phyloP scores from a whole-genome alignment of 2,329 filamentous ascomycete species.

The Botryosphaeria agaves region DNA sequence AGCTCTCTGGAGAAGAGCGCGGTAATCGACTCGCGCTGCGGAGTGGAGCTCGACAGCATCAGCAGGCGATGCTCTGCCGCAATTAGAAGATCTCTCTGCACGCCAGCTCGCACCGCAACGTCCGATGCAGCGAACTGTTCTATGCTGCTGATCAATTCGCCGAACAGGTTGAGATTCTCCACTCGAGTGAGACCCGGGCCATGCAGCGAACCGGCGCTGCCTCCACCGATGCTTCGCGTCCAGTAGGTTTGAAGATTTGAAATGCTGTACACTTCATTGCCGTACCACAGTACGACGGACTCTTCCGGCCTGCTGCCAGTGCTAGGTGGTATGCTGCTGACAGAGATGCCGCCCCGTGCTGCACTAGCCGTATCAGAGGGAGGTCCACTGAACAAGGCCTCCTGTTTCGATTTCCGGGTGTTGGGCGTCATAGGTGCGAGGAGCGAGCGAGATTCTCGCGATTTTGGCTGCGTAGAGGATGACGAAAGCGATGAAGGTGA shows the following conservation, averaged over 20 bases:
- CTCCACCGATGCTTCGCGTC: slow-evolving; percentile 18
- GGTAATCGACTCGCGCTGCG: slow-evolving; percentile 13
- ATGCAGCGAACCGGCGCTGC: slow-evolving; percentile 19
- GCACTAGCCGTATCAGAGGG: slow-evolving; percentile 13
- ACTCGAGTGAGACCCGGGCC: slow-evolving; percentile 23
- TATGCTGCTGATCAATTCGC: slow-evolving; percentile 25
- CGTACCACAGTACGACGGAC: slow-evolving; percentile 29
- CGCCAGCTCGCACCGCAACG: slow-evolving; percentile 23
- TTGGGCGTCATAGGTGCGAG: slow-evolving; percentile 34
- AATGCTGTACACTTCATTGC: slow-evolving; percentile 24
- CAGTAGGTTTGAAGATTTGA: slow-evolving; percentile 27
- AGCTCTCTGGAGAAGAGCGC: slow-evolving; percentile 13
- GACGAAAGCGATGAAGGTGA: slow-evolving; percentile 4
- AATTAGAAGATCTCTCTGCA: slow-evolving; percentile 24
- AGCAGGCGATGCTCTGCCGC: slow-evolving; percentile 26
- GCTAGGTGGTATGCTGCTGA: slow-evolving; percentile 14
- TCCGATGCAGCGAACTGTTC: slow-evolving; percentile 23
- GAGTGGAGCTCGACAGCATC: slow-evolving; percentile 17
- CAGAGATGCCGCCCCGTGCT: slow-evolving; percentile 23
- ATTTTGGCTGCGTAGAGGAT: not conserved
- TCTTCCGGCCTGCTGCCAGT: slow-evolving; percentile 21
- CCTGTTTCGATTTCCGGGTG: slow-evolving; percentile 27
- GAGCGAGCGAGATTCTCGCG: slow-evolving; percentile 8
- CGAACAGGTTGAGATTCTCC: slow-evolving; percentile 21
- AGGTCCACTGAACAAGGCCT: slow-evolving; percentile 25